phyloP scores from a whole-genome alignment of 1,284 basidiomycete genomes.

The Ceratobasidium sp. region DNA sequence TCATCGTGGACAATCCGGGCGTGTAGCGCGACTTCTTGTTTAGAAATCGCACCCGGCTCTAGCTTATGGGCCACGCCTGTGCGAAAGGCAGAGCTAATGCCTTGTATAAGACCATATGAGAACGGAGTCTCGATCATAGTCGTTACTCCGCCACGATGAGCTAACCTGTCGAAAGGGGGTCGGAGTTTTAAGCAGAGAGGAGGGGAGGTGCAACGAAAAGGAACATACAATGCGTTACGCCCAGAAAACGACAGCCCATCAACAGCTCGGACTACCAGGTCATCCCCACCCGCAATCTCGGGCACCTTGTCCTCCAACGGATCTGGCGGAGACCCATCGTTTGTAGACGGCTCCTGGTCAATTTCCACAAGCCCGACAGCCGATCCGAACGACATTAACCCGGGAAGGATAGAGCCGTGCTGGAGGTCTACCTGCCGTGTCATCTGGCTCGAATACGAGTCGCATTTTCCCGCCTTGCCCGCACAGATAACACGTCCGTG shows the following conservation, averaged over 20 bases:
- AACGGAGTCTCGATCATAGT: slow-evolving; percentile 68
- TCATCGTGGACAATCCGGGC: slow-evolving; percentile 66
- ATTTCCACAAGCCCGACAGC: slow-evolving; percentile 48
- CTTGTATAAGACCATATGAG: slow-evolving; percentile 64
- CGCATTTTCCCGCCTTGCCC: slow-evolving; percentile 9
- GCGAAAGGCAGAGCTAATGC: slow-evolving; percentile 75
- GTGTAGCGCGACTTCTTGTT: slow-evolving; percentile 78
- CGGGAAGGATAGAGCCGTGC: slow-evolving; percentile 41
- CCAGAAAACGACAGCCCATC: slow-evolving; percentile 81
- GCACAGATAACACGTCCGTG: slow-evolving; percentile 23
- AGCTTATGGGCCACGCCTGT: slow-evolving; percentile 73
- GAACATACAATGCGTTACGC: slow-evolving; percentile 75
- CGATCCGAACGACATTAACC: slow-evolving; percentile 51
- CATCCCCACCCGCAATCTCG: slow-evolving; percentile 58
- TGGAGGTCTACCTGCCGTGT: slow-evolving; percentile 39
- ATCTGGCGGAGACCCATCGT: slow-evolving; percentile 21
- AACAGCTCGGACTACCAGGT: slow-evolving; percentile 70
- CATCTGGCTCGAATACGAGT: not conserved
- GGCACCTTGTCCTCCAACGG: slow-evolving; percentile 51
- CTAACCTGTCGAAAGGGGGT: not conserved
- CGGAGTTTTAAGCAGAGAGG: not conserved
- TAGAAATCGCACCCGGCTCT: slow-evolving; percentile 73
- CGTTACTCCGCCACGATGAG: slow-evolving; percentile 34
- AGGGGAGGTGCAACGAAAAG: not conserved
- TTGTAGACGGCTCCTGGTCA: slow-evolving; percentile 47